These are phyloP conservation scores for Boeremia exigua DNA, from an alignment of 2,329 filamentous ascomycete genomes.

Conservation along the genomic window DNA sequence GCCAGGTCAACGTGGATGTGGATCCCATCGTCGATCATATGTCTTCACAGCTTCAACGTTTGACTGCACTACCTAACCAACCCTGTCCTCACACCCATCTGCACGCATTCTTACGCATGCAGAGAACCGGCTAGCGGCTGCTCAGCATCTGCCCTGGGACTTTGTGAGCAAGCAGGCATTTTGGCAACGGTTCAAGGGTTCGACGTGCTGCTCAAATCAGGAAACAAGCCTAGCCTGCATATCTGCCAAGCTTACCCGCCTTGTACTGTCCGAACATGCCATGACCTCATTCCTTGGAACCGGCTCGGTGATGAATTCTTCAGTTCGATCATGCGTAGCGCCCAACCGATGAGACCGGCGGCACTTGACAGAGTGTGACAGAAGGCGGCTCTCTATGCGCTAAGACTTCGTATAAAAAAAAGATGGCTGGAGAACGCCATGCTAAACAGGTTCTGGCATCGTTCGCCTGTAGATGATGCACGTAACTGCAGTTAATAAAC, in stretches of 20 bases:
- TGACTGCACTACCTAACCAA: background rate
- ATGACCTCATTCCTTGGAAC: conserved; percentile 6
- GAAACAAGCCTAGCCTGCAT: conserved; percentile 12
- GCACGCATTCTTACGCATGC: background rate
- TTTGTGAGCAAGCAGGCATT: background rate
- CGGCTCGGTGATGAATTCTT: background rate
- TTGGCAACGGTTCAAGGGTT: background rate
- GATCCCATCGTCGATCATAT: conserved; percentile 10
- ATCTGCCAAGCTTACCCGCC: conserved; percentile 5
- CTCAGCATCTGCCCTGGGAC: background rate
- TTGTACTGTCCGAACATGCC: background rate
- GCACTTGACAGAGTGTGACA: conserved; percentile 6
- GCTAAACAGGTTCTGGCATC: background rate
- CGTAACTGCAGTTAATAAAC: too few relatives aligned
- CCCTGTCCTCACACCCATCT: background rate
- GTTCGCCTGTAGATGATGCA: background rate
- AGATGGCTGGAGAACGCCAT: conserved; percentile 3
- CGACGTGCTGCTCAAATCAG: background rate
- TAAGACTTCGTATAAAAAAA: background rate
- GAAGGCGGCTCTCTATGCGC: background rate
- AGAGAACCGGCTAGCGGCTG: background rate
- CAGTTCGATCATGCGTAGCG: background rate
- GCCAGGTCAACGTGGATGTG: conserved; percentile 9
- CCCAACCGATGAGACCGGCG: background rate
- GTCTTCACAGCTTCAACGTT: conserved; percentile 9